These are phyloP conservation scores for Scutellaria baicalensis DNA, from an alignment of 257 asterid genomes.

Conservation along the genomic window DNA sequence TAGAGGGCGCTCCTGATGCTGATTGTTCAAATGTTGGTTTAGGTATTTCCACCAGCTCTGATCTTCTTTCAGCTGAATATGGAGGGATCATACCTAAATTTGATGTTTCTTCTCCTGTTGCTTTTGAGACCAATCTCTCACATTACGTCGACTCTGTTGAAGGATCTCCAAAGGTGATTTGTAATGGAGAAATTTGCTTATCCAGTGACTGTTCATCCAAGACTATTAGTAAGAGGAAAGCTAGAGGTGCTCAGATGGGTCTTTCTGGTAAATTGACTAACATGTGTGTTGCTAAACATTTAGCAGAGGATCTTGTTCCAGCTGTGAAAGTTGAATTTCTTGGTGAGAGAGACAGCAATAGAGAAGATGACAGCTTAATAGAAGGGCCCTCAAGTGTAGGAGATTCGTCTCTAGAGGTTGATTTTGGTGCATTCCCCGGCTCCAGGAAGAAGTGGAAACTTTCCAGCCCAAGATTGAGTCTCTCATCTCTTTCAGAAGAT, in stretches of 20 bases:
- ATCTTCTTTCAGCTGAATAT: constrained; percentile 20
- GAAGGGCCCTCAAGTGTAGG: constrained; percentile 23
- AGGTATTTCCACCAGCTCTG: constrained; percentile 12
- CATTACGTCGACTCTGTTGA: constrained; percentile 8
- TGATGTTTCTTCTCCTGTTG: constrained; percentile 13
- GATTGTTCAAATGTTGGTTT: constrained; percentile 23
- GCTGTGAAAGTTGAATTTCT: constrained; percentile 21
- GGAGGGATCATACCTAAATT: constrained; percentile 12
- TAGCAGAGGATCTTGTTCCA: constrained; percentile 24
- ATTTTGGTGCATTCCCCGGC: constrained; percentile 22
- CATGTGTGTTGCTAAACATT: constrained; percentile 1
- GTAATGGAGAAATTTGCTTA: constrained; percentile 15
- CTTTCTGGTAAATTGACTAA: constrained; percentile 17
- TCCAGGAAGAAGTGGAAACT: constrained; percentile 33
- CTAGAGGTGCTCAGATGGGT: constrained; percentile 22
- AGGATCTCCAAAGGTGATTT: constrained; percentile 17
- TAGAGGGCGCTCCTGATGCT: constrained; percentile 13
- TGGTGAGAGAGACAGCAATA: constrained; percentile 20
- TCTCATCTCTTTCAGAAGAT: constrained; percentile 24
- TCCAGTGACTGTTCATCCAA: constrained; percentile 23
- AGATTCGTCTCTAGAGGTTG: constrained; percentile 17
- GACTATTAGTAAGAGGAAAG: constrained; percentile 38
- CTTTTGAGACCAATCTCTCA: constrained; percentile 13
- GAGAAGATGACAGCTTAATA: constrained; percentile 15
- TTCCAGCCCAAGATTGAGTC: constrained; percentile 26